A percentile compares a stretch with the other conserved stretches of the same genome.
These are phyloP conservation scores for Dittrichia graveolens DNA, from an alignment of 129 eudicot genomes.

Conservation along the genomic window DNA sequence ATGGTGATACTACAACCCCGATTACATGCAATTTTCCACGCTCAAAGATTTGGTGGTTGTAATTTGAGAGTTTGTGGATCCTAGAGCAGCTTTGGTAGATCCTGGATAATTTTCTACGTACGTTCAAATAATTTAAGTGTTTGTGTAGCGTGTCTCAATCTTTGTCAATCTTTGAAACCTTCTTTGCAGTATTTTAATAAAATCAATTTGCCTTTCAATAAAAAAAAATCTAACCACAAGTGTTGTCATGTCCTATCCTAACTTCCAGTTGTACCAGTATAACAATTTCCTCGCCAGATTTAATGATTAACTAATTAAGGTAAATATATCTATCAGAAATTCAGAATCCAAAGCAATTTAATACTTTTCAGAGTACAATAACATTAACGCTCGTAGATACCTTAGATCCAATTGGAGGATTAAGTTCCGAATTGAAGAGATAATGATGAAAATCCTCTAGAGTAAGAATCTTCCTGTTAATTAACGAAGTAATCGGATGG, in stretches of 20 bases:
- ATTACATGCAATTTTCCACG: too few species aligned
- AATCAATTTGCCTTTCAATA: too few species aligned
- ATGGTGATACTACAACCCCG: too few species aligned
- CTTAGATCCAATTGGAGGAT: constrained; percentile 63
- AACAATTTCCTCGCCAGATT: neutral
- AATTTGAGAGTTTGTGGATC: too few species aligned
- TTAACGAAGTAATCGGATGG: constrained; percentile 53
- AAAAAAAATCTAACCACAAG: constrained; percentile 1
- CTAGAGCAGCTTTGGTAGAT: too few species aligned
- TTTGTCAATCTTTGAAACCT: too few species aligned
- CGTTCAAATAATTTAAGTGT: too few species aligned
- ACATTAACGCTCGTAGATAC: constrained; percentile 27
- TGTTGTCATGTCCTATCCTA: neutral
- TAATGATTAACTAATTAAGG: neutral
- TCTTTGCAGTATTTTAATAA: too few species aligned
- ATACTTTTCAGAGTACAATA: neutral
- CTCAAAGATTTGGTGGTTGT: too few species aligned
- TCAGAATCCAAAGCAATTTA: neutral
- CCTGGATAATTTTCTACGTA: too few species aligned
- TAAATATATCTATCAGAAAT: neutral
- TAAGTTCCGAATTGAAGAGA: constrained; percentile 69
- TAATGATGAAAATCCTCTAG: constrained; percentile 77
- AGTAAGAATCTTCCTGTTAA: constrained; percentile 55
- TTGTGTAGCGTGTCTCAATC: too few species aligned
- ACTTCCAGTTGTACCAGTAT: constrained; percentile 11